Evolutionary conservation across 345 rosid genomes (phyloP), one percentile per base, ranked within the genome.

Genomic region (Populus alba): DNA sequence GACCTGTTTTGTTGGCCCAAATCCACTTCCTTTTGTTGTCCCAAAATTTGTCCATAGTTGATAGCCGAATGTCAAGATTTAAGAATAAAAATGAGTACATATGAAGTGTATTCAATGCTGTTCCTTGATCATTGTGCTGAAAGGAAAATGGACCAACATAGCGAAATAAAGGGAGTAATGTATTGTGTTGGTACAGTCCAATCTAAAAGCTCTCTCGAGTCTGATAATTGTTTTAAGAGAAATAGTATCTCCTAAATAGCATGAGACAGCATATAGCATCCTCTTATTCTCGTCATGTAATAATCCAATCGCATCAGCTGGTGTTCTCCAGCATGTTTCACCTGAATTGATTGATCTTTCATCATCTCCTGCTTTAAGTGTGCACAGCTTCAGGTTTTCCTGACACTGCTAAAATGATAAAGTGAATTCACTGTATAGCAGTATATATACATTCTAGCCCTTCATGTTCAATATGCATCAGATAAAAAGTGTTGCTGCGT

Each of bases 401-500:
- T 59, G 33, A 45, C 66, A 66, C 75, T 47, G 49, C 22, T 39
- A 53, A 63, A 38, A 68, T 5, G 18, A 35, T 37, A 55, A 41
- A 18, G 35, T 75, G 23, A 61, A 57, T 25, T 23, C 37, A 45
- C 29, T 69, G 10, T 49, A 38, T 51, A n/a, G 65, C 35, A 45
- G 55, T 5, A 43, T 22, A 25, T 70, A 62, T 4, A 41, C 45
- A 18, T 33, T 31, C 57, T 37, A 53, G 37, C 37, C 68, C 63
- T 79, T 27, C 47, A 35, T n/a, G 11, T 20, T 69, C 47, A 23
- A 23, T 65, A 15, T 47, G 31, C 22, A 10, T 33, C 25, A 29
- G 59, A 29, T 67, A n/a, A 7, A 27, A 62, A 11, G 35, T 6
- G 22, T 77, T 74, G 51, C 65, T 69, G 74, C 70, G 57, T 72